phyloP scores from a whole-genome alignment of 805 yeast species.

The Diddensiella transvaalensis region DNA sequence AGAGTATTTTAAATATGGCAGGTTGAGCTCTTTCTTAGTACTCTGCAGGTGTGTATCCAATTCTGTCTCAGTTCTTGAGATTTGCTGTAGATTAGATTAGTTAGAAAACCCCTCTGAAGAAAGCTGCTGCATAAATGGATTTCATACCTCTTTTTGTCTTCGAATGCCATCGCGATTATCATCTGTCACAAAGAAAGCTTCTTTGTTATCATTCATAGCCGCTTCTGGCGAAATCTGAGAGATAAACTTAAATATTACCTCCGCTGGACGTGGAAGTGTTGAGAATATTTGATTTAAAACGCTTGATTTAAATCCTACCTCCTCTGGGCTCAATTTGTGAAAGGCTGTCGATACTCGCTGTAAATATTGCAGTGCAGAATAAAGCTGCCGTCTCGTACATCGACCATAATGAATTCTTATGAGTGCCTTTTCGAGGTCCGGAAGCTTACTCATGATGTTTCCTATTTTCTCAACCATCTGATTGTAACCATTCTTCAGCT shows the following conservation, averaged over 20 bases:
- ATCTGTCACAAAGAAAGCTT: slow-evolving; percentile 22
- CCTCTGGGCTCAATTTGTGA: slow-evolving; percentile 26
- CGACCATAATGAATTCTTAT: slow-evolving; percentile 58
- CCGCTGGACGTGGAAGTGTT: slow-evolving; percentile 36
- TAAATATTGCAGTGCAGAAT: slow-evolving; percentile 47
- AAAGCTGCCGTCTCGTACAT: slow-evolving; percentile 58
- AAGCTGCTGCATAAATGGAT: no score
- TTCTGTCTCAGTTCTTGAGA: slow-evolving; percentile 38
- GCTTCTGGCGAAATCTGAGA: slow-evolving; percentile 23
- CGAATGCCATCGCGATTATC: slow-evolving; percentile 16
- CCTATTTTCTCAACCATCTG: slow-evolving; percentile 29
- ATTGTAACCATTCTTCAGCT: slow-evolving; percentile 14
- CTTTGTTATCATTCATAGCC: slow-evolving; percentile 26
- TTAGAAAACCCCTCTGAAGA: no score
- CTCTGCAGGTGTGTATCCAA: slow-evolving; percentile 51
- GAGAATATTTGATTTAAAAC: slow-evolving; percentile 40
- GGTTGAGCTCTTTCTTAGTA: slow-evolving; percentile 44
- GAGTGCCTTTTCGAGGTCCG: slow-evolving; percentile 59
- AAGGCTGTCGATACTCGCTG: slow-evolving; percentile 30
- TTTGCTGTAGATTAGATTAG: slow-evolving; percentile 34
- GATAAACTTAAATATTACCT: slow-evolving; percentile 29
- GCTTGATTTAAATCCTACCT: slow-evolving; percentile 29
- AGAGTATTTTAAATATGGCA: slow-evolving; percentile 55
- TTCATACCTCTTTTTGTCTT: slow-evolving; percentile 2
- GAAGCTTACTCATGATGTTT: slow-evolving; percentile 33